Base-by-base conservation (phyloP, 2,329 filamentous ascomycete species). In the Corynespora cassiicola region DNA sequence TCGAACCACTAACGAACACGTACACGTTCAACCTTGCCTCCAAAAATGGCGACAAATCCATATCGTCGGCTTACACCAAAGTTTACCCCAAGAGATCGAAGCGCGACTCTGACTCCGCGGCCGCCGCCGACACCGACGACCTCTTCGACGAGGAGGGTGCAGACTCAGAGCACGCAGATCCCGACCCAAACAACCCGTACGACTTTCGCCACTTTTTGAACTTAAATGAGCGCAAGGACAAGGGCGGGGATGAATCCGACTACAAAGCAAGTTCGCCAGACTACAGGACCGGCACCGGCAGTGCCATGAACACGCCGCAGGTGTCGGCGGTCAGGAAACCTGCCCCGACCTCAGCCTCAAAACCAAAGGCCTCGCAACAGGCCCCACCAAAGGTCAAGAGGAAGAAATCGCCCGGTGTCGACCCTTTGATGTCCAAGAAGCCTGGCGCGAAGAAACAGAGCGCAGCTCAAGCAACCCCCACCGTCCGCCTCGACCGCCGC, bases 1-100 rank as follows among this genome's bases (percentile, higher is more conserved):
- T 96, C 37, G 90, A 96, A 71, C 84, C 83, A 34, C 75, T 96
- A 37, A 82, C 89, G 61, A 86, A 85, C n/a, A 84, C 85, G 24
- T 87, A 95, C 69, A 85, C 89, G 58, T 91, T 96, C 85, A 96
- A 96, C 66, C 72, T 96, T 79, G 38, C 83, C 83, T 10, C 88
- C 86, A 2, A 80, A 31, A 81, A 88, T 51, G 69, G 77, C 36
- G n/a, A n/a, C n/a, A 79, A 80, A 19, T 81, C 78, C 56, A 75
- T 95, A 25, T 77, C 81, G 31, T 78, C 82, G 32, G 78, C 85
- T 58, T 84, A 88, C 60, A 76, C 82, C 7, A 88, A 88, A 44
- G 76, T 94, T 74, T 70, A 58, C 32, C 61, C 52, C 6, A 54
- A 47, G 47, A 65, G 57, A 36, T 26, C 41, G 45, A 61, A 46